Conservation (phyloP, 495 filamentous ascomycete species). For the Neurospora cerealis region DNA sequence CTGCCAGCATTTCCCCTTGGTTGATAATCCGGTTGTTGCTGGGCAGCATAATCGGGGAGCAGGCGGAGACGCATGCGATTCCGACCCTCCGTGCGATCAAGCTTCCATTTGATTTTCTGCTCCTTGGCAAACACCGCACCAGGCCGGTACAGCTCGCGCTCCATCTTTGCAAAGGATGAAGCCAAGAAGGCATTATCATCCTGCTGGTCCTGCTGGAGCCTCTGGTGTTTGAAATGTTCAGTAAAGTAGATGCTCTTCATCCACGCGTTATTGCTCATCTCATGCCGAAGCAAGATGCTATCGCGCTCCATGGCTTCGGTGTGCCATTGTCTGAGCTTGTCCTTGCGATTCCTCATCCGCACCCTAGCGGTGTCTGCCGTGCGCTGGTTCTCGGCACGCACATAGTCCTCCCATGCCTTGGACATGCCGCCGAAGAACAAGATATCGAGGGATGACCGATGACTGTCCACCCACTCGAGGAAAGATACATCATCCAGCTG, state of each 20-base stretch:
- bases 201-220: conserved; percentile 81
- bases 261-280: conserved; percentile 79
- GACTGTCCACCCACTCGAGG: conserved; percentile 75
- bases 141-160: conserved; percentile 61
- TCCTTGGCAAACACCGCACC: conserved; percentile 67
- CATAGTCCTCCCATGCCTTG: conserved; percentile 77
- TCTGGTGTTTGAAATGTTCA: conserved; percentile 83
- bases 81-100: conserved; percentile 90
- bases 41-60: conserved; percentile 59
- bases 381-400: conserved; percentile 63
- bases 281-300: conserved; percentile 63
- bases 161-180: conserved; percentile 61
- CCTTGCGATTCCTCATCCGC: conserved; percentile 63
- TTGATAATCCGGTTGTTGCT: conserved; percentile 65
- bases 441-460: conserved; percentile 68
- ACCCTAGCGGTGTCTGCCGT: conserved; percentile 61
- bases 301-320: conserved; percentile 55
- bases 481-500: conserved; percentile 84
- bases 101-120: conserved; percentile 64
- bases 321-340: conserved; percentile 71
- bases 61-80: conserved; percentile 89
- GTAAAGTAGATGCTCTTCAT: conserved; percentile 87
- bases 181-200: conserved; percentile 70
- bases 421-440: conserved; percentile 72
- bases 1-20: conserved; percentile 58